Base-by-base conservation (phyloP, 2,329 filamentous ascomycete species). In the Hymenoscyphus occultus region DNA sequence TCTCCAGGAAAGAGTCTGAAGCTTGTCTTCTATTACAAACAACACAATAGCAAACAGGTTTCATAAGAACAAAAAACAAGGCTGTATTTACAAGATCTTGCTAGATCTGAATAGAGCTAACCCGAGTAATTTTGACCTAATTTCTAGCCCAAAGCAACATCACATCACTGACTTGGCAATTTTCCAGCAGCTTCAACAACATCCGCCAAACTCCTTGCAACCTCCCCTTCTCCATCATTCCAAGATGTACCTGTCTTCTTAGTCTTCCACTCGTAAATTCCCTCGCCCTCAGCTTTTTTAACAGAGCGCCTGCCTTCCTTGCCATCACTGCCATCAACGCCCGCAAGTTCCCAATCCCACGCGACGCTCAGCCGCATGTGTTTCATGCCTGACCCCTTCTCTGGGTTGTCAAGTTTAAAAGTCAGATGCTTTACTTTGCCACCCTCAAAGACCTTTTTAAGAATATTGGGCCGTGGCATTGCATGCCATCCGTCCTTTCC, bases 121-220 rank as follows among this genome's bases (percentile, higher is more conserved):
- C 45, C 10, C 19, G 22, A 51, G 22, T 16, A 6, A 51, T 22
- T 10, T 3, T 10, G n/a, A 12, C 7, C 13, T 5, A 22, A 12
- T 13, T 1, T 10, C 19, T 2, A 4, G 1, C 7, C 9, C 2
- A 12, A 22, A 51, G 12, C 3, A 51, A 0, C 14, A 48, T 7
- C n/a, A 19, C n/a, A 10, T 51, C 45, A 51, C 45, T 22, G n/a
- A n/a, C 19, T 19, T 19, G n/a, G 19, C 57, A 64, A 71, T 56
- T 59, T 68, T 59, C 70, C 72, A 13, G 71, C 71, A 59, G 59
- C 64, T 58, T 69, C 65, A 39, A 73, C 64, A 28, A 73, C 66
- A 5, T 71, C 67, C 39, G 57, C 63, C 19, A 75, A 67, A 7
- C 62, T 68, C 61, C 63, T 68, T 42, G 72, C 63, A 1, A 71